Conservation (phyloP, 140 eudicot genomes). For the Flaveria floridana region DNA sequence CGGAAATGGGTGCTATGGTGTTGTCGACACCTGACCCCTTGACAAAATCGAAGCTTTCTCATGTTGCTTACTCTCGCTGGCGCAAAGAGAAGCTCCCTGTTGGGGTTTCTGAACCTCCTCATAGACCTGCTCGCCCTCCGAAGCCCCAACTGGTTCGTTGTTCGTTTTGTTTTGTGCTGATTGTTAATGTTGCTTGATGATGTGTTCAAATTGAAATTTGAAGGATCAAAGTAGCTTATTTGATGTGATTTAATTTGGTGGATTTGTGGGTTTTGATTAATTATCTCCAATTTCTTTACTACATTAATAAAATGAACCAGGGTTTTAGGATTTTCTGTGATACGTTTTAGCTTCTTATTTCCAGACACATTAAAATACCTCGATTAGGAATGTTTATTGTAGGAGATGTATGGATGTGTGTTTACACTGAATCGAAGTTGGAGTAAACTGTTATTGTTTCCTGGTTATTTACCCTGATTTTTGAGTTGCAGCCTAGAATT, state of each 20-base stretch:
- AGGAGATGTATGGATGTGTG: background rate
- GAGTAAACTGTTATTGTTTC: too few species aligned
- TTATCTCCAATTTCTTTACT: background rate
- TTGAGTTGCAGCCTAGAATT: background rate
- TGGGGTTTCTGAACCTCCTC: conserved; percentile 65
- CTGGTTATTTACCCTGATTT: background rate
- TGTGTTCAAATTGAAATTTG: background rate
- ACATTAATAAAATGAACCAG: background rate
- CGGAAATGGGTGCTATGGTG: conserved; percentile 76
- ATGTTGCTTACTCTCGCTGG: conserved; percentile 63
- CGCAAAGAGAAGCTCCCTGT: conserved; percentile 50
- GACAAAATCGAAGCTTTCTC: conserved; percentile 68
- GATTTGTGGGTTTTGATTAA: background rate
- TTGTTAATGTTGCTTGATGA: background rate
- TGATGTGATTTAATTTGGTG: background rate
- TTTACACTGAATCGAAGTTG: too few species aligned
- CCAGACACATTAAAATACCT: background rate
- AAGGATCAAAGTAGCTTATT: background rate
- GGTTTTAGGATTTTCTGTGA: conserved; percentile 4
- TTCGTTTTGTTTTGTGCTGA: background rate
- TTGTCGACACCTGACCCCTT: conserved; percentile 74
- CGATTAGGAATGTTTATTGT: background rate
- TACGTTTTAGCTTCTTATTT: too few species aligned
- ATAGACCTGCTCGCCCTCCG: conserved; percentile 66
- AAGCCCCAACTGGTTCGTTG: conserved; percentile 71